Evolutionary conservation across 208 protist species (phyloP), one percentile per base, ranked within the genome.

Genomic region (Angomonas deanei): DNA sequence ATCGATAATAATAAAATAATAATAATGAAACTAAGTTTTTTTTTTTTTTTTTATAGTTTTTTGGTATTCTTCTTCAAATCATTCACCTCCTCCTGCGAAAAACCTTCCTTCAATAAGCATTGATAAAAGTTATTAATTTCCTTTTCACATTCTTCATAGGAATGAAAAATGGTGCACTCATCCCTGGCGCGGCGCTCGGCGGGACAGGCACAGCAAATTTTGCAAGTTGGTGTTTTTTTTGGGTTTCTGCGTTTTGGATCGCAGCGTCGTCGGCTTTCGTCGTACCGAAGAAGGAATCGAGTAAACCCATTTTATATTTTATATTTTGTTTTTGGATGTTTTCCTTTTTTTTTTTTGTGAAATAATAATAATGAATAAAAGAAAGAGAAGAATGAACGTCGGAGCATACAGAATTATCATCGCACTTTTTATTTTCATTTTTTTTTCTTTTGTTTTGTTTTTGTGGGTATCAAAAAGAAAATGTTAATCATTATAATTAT

Each of bases 121-220:
- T 68, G 48, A 59, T 94, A 94, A 66, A 90, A 91, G 49, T 74
- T 74, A 34, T 65, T 58, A 10, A 94, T 75, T 52, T 91, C 73
- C 0, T 31, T 61, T 63, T 80, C 42, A 52, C 88, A 94, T 23
- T 86, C 78, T 13, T 91, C 76, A 32, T 82, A 62, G 65, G 68
- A 74, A 34, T 82, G 86, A 27, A 89, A 64, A 49, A 94, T 57
- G 27, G 70, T 80, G 56, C 88, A 94, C 65, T 94, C 88, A 57
- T 94, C 88, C 15, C 88, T 72, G 26, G 62, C 66, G 28, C 78
- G 76, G 19, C 86, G 81, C 67, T 87, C 78, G 23, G 72, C 59
- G 21, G 88, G 88, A 47, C 88, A 94, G 30, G 88, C 88, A 54
- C 88, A 94, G 48, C 88, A 94, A 19, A 94, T 94, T 61, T 86